These are phyloP conservation scores for Quercus phellos DNA, from an alignment of 331 rosid genomes.

Conservation along the genomic window DNA sequence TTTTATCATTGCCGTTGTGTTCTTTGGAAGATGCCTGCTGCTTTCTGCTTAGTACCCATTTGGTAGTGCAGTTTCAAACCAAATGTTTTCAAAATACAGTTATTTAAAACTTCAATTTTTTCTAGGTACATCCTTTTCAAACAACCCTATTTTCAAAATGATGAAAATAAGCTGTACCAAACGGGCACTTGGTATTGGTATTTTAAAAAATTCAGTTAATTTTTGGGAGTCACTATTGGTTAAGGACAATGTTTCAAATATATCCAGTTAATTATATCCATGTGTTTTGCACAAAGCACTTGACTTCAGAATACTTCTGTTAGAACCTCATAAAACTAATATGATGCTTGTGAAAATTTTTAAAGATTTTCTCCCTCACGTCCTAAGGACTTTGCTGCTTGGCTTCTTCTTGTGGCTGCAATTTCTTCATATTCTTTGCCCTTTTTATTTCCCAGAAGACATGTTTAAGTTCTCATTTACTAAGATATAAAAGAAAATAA, in stretches of 20 bases:
- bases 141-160: not conserved
- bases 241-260: conserved; percentile 9
- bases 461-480: not conserved
- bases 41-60: not conserved
- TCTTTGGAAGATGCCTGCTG: not conserved
- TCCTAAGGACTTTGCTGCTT: conserved; percentile 7
- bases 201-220: too few relatives aligned
- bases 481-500: conserved; percentile 1
- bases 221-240: not conserved
- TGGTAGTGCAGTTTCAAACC: too few relatives aligned
- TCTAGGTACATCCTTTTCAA: too few relatives aligned
- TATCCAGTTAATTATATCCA: not conserved
- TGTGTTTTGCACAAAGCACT: conserved; percentile 13
- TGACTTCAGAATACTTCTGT: not conserved
- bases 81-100: too few relatives aligned
- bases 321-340: conserved; percentile 3
- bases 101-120: too few relatives aligned
- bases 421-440: not conserved
- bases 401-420: not conserved
- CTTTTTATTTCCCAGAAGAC: not conserved
- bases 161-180: not conserved
- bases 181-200: too few relatives aligned
- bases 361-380: not conserved
- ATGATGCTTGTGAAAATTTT: conserved; percentile 13
- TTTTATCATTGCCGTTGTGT: not conserved